These are phyloP conservation scores for Parsonsia alboflavescens DNA, from an alignment of 257 asterid species.

Conservation along the genomic window DNA sequence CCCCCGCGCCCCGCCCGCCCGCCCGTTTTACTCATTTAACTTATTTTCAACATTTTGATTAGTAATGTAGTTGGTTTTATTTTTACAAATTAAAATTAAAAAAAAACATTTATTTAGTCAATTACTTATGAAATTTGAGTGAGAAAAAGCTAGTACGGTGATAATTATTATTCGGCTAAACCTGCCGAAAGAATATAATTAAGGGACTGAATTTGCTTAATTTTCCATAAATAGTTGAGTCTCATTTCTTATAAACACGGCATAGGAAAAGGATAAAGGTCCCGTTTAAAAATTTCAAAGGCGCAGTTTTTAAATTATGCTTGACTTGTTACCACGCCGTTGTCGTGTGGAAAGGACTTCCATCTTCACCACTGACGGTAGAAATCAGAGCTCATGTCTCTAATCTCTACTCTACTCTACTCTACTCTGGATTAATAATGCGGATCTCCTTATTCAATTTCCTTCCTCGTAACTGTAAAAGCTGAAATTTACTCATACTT, in stretches of 20 bases:
- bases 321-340: not conserved
- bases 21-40: too few relatives aligned
- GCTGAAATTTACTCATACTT: not conserved
- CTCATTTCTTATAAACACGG: not conserved
- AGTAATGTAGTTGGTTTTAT: too few relatives aligned
- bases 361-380: not conserved
- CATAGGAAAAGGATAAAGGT: not conserved
- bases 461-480: not conserved
- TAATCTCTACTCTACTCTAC: not conserved
- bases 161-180: too few relatives aligned
- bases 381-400: not conserved
- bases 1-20: too few relatives aligned
- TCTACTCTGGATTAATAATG: not conserved
- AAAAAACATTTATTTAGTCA: too few relatives aligned
- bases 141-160: too few relatives aligned
- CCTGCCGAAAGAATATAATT: too few relatives aligned
- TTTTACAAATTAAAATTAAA: too few relatives aligned
- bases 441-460: constrained; percentile 15
- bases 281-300: not conserved
- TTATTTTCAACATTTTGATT: too few relatives aligned
- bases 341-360: not conserved
- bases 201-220: too few relatives aligned
- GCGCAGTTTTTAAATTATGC: constrained; percentile 4
- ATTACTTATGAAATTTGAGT: too few relatives aligned
- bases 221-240: not conserved